These are phyloP conservation scores for Alternaria gansuensis DNA, from an alignment of 2,329 filamentous ascomycete genomes.

Conservation along the genomic window DNA sequence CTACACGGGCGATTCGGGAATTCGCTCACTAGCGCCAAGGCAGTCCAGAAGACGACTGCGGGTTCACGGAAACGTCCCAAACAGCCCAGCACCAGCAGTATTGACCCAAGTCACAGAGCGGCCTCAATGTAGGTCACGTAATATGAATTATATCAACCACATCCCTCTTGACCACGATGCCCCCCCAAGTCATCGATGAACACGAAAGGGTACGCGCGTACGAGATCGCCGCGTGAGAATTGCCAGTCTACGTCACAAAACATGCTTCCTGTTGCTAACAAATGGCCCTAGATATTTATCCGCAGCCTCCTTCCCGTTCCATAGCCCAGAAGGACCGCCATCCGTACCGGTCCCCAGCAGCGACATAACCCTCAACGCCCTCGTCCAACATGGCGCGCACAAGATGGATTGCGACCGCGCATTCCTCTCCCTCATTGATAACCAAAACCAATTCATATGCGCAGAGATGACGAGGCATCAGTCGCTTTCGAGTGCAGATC, in stretches of 20 bases:
- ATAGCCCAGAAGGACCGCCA: slow-evolving; percentile 18
- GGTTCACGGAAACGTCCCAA: not conserved
- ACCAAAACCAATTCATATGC: slow-evolving; percentile 22
- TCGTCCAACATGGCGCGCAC: slow-evolving; percentile 24
- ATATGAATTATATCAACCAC: not conserved
- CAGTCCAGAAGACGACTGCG: not conserved
- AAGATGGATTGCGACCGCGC: slow-evolving; percentile 24
- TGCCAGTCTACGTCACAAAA: not conserved
- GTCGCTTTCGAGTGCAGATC: slow-evolving; percentile 12
- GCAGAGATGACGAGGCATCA: slow-evolving; percentile 25
- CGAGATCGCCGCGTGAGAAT: slow-evolving; percentile 20
- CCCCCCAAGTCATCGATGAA: slow-evolving; percentile 3
- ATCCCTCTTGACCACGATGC: not conserved
- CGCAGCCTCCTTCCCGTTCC: slow-evolving; percentile 26
- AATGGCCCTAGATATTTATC: slow-evolving; percentile 17
- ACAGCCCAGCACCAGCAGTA: slow-evolving; percentile 3
- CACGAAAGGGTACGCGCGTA: slow-evolving; percentile 19
- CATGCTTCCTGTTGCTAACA: slow-evolving; percentile 4
- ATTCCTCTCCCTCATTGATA: slow-evolving; percentile 26
- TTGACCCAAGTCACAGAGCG: not conserved
- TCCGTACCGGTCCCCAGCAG: slow-evolving; percentile 18
- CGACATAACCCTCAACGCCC: slow-evolving; percentile 25
- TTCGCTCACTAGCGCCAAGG: slow-evolving; percentile 7
- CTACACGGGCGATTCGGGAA: not conserved
- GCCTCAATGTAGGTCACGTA: slow-evolving; percentile 2